Percentiles rank a stretch among this genome's conserved stretches.
phyloP scores from a whole-genome alignment of 371 early-diverging fungal species.

The Saksenaea oblongispora region DNA sequence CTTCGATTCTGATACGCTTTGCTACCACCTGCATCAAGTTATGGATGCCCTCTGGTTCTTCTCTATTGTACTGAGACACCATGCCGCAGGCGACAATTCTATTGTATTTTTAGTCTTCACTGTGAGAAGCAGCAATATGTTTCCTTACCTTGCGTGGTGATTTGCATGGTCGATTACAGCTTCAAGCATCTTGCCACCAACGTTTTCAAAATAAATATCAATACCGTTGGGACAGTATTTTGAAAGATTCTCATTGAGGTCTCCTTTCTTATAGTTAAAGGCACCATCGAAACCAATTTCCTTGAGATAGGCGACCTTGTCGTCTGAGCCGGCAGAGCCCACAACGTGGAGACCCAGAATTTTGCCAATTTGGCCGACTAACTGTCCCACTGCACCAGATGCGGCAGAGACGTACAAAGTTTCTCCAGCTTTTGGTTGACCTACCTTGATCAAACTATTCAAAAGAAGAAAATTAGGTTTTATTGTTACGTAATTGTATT shows the following conservation, averaged over 20 bases:
- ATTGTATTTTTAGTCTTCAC: background rate
- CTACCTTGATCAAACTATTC: conserved; percentile 28
- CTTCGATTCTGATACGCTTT: conserved; percentile 63
- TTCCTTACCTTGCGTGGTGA: conserved; percentile 41
- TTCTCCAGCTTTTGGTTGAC: conserved; percentile 49
- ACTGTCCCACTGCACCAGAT: conserved; percentile 61
- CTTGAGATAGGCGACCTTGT: conserved; percentile 71
- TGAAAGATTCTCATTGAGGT: conserved; percentile 36
- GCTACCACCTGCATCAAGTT: conserved; percentile 37
- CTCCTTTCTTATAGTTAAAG: conserved; percentile 83
- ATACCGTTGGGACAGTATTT: conserved; percentile 68
- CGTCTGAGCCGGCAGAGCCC: conserved; percentile 78
- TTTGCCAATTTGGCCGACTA: conserved; percentile 73
- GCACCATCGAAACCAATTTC: conserved; percentile 71
- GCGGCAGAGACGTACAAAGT: conserved; percentile 59
- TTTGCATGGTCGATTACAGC: conserved; percentile 58
- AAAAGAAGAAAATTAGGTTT: background rate
- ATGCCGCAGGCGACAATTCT: conserved; percentile 62
- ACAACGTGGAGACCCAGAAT: conserved; percentile 71
- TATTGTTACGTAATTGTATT: background rate
- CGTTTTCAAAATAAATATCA: conserved; percentile 77
- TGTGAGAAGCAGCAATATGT: background rate
- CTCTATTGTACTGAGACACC: conserved; percentile 72
- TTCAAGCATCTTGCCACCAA: conserved; percentile 74
- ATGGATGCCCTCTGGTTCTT: conserved; percentile 24